A percentile compares a stretch with the other conserved stretches of the same genome.
These are phyloP conservation scores for Stagonosporopsis rhizophila DNA, from an alignment of 2,329 filamentous ascomycete genomes.

Conservation along the genomic window DNA sequence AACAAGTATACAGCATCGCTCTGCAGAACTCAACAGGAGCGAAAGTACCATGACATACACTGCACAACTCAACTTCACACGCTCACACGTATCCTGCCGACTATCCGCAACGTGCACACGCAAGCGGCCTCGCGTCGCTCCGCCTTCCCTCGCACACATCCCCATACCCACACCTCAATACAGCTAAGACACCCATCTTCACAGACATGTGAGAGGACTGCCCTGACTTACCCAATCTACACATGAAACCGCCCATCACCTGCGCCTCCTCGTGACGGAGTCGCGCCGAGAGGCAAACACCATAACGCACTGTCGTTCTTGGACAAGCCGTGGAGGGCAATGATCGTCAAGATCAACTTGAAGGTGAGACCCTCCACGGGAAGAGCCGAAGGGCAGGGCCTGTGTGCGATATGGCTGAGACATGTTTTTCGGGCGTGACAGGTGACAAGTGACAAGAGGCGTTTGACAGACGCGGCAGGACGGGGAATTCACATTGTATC, in stretches of 20 bases:
- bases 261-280: constrained; percentile 11
- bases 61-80: background rate
- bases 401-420: constrained; percentile 12
- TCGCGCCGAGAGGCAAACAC: constrained; percentile 1
- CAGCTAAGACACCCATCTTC: constrained; percentile 2
- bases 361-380: constrained; percentile 1
- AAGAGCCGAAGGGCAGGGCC: constrained; percentile 8
- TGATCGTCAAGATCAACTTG: constrained; percentile 12
- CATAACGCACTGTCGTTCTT: constrained; percentile 2
- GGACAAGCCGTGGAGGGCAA: background rate
- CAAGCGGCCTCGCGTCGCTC: constrained; percentile 1
- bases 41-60: background rate
- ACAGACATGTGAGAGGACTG: background rate
- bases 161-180: background rate
- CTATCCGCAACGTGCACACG: background rate
- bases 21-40: background rate
- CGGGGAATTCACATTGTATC: background rate
- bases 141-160: background rate
- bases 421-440: background rate
- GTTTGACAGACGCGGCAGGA: background rate
- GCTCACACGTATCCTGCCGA: background rate
- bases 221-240: background rate
- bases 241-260: constrained; percentile 16
- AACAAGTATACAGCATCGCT: background rate
- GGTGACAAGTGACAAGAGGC: constrained; percentile 3